Base-by-base conservation (phyloP, 176 grass and related monocot species). In the Bromus sterilis region DNA sequence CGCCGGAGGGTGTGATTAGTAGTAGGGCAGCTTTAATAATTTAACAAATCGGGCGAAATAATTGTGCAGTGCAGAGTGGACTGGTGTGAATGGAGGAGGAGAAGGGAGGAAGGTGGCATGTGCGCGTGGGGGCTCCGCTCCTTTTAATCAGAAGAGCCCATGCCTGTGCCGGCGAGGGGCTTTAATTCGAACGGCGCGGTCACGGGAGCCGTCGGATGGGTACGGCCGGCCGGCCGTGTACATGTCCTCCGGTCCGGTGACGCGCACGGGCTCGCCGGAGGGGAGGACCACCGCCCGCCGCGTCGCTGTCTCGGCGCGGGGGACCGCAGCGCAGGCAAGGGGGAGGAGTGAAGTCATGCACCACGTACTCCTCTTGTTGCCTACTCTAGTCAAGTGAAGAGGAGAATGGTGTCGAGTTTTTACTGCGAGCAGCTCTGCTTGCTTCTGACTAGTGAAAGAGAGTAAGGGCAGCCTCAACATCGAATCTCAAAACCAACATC, bases 181-280 rank as follows among this genome's bases (percentile, higher is more conserved):
- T 82, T 86, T 66, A 86, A 68, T 82, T 86, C 79, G 88, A 90
- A 86, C 61, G 78, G 15, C 10, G 32, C 28, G 46, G 59, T 86
- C 83, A 89, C 78, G 83, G 73, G 83, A 11, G 44, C 78, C 87
- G 57, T 66, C 56, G n/a, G 78, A 65, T 56, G 77, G 25, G 5
- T 44, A 21, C 44, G 11, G 56, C 7, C 20, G 62, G 18, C 59
- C 51, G 43, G 49, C 25, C 23, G 14, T 7, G 28, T 16, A 18
- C 20, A 1, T 43, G 41, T 36, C 42, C 42, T 44, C 42, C 42
- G 42, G 44, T 48, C 14, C 15, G 58, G 81, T 66, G 87, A 66
- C 74, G 75, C 8, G 69, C 87, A 80, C 49, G 81, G 68, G 76
- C 76, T 75, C 31, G 81, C 40, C 60, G 77, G 61, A 57, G 40